Conservation (phyloP, 2,329 filamentous ascomycete species). For the Parastagonospora avenae region DNA sequence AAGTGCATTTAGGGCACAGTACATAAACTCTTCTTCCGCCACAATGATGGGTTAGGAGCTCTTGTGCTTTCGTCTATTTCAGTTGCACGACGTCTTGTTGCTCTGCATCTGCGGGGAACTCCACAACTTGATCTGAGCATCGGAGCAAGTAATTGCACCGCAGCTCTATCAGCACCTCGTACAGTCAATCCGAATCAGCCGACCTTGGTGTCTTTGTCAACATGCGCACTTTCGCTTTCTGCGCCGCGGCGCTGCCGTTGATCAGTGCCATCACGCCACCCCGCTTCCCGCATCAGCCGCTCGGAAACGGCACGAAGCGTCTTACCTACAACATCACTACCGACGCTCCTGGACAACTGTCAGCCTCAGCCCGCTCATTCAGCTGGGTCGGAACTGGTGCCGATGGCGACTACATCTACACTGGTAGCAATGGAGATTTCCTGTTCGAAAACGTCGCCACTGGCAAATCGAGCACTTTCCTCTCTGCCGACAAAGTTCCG, state of each 20-base stretch:
- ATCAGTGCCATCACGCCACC: slow-evolving; percentile 53
- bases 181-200: neutral
- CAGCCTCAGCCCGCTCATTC: slow-evolving; percentile 54
- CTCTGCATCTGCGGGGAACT: slow-evolving; percentile 3
- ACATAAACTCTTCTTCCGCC: neutral
- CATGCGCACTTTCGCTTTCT: slow-evolving; percentile 38
- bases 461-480: slow-evolving; percentile 61
- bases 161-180: neutral
- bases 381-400: slow-evolving; percentile 64
- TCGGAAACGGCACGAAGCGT: slow-evolving; percentile 61
- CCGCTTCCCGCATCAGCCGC: slow-evolving; percentile 60
- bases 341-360: slow-evolving; percentile 44
- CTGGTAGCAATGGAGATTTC: slow-evolving; percentile 57
- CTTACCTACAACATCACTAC: slow-evolving; percentile 67
- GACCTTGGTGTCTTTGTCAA: slow-evolving; percentile 3
- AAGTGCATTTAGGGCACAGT: neutral
- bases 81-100: slow-evolving; percentile 21
- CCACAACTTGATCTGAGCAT: slow-evolving; percentile 3
- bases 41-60: slow-evolving; percentile 1
- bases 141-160: neutral
- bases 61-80: slow-evolving; percentile 20
- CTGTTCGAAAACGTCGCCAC: slow-evolving; percentile 67
- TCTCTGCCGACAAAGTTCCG: slow-evolving; percentile 64
- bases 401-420: slow-evolving; percentile 67
- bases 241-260: slow-evolving; percentile 34